These are phyloP conservation scores for Chaetoceros tenuissimus DNA, from an alignment of 108 stramenopile genomes.

Conservation along the genomic window DNA sequence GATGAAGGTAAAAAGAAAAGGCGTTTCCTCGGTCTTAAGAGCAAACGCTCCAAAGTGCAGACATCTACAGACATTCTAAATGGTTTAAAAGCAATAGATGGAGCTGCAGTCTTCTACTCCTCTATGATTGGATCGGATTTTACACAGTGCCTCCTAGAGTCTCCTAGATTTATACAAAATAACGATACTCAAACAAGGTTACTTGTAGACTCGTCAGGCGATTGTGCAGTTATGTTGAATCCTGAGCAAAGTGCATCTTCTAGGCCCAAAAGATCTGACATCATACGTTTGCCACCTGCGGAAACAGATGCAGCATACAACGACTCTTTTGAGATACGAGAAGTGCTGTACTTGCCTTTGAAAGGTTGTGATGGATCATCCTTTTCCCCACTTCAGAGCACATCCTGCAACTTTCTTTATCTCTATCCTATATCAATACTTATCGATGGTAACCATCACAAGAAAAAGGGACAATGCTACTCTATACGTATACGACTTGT, in stretches of 20 bases:
- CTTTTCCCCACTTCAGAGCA: slow-evolving; percentile 31
- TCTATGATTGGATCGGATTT: slow-evolving; percentile 61
- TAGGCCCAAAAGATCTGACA: slow-evolving; percentile 40
- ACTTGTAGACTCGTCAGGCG: slow-evolving; percentile 66
- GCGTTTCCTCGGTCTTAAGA: no score
- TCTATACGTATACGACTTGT: slow-evolving; percentile 50
- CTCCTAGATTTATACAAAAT: slow-evolving; percentile 15
- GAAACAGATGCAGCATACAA: slow-evolving; percentile 40
- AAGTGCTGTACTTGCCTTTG: slow-evolving; percentile 69
- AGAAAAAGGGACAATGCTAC: slow-evolving; percentile 13
- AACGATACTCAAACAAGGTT: slow-evolving; percentile 21
- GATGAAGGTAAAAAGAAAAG: not conserved
- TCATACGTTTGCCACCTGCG: slow-evolving; percentile 58
- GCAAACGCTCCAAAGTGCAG: no score
- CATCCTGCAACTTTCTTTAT: slow-evolving; percentile 62
- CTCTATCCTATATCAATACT: slow-evolving; percentile 61
- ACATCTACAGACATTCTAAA: no score
- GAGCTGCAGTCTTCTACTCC: slow-evolving; percentile 30
- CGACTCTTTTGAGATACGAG: slow-evolving; percentile 58
- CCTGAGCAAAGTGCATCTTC: slow-evolving; percentile 14
- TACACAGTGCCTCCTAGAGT: slow-evolving; percentile 50
- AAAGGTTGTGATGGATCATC: slow-evolving; percentile 29
- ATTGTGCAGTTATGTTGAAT: slow-evolving; percentile 59
- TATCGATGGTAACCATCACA: not conserved
- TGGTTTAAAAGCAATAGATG: slow-evolving; percentile 1